Base-by-base conservation (phyloP, 495 filamentous ascomycete genomes). In the Glonium stellatum region DNA sequence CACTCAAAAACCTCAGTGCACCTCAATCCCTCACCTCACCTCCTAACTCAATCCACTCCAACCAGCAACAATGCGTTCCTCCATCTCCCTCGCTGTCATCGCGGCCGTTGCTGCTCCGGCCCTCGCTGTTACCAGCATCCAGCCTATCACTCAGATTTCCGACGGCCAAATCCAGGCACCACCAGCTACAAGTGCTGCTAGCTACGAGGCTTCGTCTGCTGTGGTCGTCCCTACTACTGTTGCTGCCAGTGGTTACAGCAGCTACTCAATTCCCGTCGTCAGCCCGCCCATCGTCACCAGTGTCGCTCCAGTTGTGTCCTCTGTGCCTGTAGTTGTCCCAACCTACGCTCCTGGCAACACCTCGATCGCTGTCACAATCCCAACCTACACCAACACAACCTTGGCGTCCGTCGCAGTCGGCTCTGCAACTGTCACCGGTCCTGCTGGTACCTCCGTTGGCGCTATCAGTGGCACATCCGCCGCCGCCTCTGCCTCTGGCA, bases 161-260 rank as follows among this genome's bases (percentile, higher is more conserved):
- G 64, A 67, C 54, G 64, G 64, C 36, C 64, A 67, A 57, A 60
- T 67, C 34, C 64, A 67, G 60, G 60, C 57, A 15, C 59, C 59
- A n/a, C 27, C 27, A 31, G 27, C 27, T 49, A 59, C 63, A 10
- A 65, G 54, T 31, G 39, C 34, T 22, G 31, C 49, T 18, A 37
- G 12, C 41, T 42, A 19, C 18, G n/a, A n/a, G n/a, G 23, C 39
- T 52, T 27, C 22, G 22, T 18, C 31, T 27, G n/a, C 1, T 52
- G 49, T 31, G 27, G 27, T 31, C 49, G 59, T 19, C 51, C 19
- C 46, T 0, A 15, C 54, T 41, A n/a, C 59, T 35, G 48, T 59
- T 18, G 57, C 37, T 6, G 18, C 51, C 53, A 56, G 56, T 25
- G 4, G 15, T 44, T 19, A 22, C 35, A 9, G 46, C 25, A 13